Evolutionary conservation across 1,284 basidiomycete species (phyloP), one percentile per base, ranked within the genome.

Genomic region (Albatrellus sp.): DNA sequence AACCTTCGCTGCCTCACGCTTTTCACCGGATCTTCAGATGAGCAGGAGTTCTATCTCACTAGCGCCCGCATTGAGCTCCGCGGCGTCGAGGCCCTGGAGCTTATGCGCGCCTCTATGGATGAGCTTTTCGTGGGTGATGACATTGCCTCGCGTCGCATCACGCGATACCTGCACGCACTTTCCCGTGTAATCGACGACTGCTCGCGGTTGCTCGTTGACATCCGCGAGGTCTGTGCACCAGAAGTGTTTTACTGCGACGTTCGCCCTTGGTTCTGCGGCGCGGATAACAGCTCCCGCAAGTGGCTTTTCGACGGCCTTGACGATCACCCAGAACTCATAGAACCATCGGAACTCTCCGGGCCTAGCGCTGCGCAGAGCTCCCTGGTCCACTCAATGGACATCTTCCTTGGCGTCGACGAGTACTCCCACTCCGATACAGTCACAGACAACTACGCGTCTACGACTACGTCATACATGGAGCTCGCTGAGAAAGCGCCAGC

Each of bases 301-400:
- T 98, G 93, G 92, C 56, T 75, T 6, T 96, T 90, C 54, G 79
- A 91, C 49, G 90, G 90, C 12, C 63, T 87, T 3, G 72, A 79
- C 13, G 66, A 70, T 20, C 60, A 71, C 48, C 63, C 68, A n/a
- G 65, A 64, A 8, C 61, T 78, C 10, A 56, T 56, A 17, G 56
- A 65, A 42, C 80, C 82, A 2, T 69, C 64, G 1, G 73, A 86
- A 54, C 76, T 89, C 43, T 86, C 86, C 0, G 92, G 92, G 0
- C 87, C 93, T 0, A 89, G 83, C 53, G 93, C 92, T 0, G 93
- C 89, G 1, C 92, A 97, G 65, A 91, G 86, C 60, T 73, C 87
- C 10, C 69, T 96, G 43, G 78, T 96, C 37, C 91, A 97, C 57
- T 80, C 89, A 0, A 70, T 97, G 39, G 92, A 96, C 59, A 71